Evolutionary conservation across 441 rosid genomes (phyloP).

Genomic region (Pelargonium myrrhifolium): DNA sequence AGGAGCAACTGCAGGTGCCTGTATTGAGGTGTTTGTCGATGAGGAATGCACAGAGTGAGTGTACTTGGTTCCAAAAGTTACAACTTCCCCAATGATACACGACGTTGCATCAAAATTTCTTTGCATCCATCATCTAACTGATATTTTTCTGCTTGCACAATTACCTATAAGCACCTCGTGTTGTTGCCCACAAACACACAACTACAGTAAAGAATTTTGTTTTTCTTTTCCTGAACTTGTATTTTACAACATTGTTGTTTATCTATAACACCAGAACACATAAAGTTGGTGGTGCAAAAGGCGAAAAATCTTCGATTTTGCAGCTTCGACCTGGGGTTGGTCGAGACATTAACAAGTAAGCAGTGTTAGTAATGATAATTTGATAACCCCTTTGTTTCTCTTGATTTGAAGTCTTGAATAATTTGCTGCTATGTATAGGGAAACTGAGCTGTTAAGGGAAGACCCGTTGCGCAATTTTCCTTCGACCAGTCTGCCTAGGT

Average conservation of each 20-base stretch:
- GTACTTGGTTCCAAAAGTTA: background rate
- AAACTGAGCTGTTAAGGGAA: background rate
- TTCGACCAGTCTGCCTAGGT: slow-evolving; percentile 1
- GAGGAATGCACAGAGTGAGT: slow-evolving; percentile 3
- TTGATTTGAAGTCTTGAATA: background rate
- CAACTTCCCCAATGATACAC: background rate
- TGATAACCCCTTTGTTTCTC: background rate
- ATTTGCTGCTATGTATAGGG: background rate
- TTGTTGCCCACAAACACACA: too few relatives aligned
- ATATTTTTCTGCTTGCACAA: too few relatives aligned
- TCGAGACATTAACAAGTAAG: background rate
- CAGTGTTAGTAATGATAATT: background rate
- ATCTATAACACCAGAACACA: background rate
- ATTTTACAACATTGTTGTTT: background rate
- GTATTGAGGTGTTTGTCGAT: slow-evolving; percentile 1
- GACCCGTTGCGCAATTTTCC: slow-evolving; percentile 1
- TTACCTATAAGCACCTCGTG: too few relatives aligned
- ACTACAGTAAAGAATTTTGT: too few relatives aligned
- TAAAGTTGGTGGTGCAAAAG: slow-evolving; percentile 2
- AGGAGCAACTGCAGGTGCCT: background rate
- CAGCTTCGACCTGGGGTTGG: background rate
- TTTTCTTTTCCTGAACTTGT: too few relatives aligned
- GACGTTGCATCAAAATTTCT: background rate
- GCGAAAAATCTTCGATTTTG: background rate
- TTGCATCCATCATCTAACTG: too few relatives aligned